Evolutionary conservation across 1,284 basidiomycete genomes (phyloP).

Genomic region (Sporisorium sorghi): DNA sequence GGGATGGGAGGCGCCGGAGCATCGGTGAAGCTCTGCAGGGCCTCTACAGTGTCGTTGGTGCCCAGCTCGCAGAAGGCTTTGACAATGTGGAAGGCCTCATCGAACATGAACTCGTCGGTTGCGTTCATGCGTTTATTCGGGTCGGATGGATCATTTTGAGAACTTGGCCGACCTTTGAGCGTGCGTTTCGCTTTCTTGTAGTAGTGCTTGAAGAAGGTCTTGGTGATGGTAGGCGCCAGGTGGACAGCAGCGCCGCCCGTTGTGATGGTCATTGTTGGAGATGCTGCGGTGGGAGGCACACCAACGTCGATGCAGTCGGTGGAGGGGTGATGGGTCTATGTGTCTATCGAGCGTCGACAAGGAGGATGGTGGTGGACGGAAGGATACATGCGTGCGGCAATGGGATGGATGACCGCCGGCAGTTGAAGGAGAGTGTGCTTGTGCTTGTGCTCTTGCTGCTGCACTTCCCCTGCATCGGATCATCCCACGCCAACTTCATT

Average conservation of each 20-base stretch:
- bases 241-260: slow-evolving; percentile 57
- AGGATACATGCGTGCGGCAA: neutral
- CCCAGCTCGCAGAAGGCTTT: slow-evolving; percentile 57
- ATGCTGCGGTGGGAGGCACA: neutral
- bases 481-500: too few relatives aligned
- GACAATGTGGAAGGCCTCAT: slow-evolving; percentile 58
- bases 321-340: neutral
- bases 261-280: slow-evolving; percentile 56
- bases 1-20: slow-evolving; percentile 80
- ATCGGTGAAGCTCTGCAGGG: slow-evolving; percentile 73
- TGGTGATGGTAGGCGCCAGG: slow-evolving; percentile 63
- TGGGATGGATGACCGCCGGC: too few relatives aligned
- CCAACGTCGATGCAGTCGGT: neutral
- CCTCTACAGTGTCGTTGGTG: slow-evolving; percentile 67
- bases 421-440: too few relatives aligned
- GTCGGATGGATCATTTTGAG: slow-evolving; percentile 2
- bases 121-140: slow-evolving; percentile 24
- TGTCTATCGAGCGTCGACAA: neutral
- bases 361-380: neutral
- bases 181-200: slow-evolving; percentile 53
- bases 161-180: slow-evolving; percentile 17
- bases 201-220: slow-evolving; percentile 64
- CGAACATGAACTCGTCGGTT: slow-evolving; percentile 57
- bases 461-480: too few relatives aligned
- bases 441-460: too few relatives aligned